Evolutionary conservation across 1,284 basidiomycete genomes (phyloP).

Genomic region (Melampsora occidentalis): DNA sequence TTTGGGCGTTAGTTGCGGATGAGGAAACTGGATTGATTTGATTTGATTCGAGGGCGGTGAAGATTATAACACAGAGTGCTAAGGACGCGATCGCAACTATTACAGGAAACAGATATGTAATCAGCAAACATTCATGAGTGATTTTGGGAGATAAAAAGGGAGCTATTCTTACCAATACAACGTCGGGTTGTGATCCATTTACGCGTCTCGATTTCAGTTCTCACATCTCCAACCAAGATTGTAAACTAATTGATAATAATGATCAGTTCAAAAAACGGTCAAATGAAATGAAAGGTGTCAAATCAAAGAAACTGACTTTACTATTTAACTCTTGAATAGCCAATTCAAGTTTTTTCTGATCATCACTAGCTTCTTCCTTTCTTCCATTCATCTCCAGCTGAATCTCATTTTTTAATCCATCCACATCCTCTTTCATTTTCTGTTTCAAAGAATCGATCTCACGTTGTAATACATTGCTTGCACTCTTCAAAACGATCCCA

Average conservation of each 20-base stretch:
- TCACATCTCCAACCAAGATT: constrained; percentile 76
- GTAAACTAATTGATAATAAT: constrained; percentile 60
- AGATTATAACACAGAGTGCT: constrained; percentile 46
- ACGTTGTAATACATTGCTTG: constrained; percentile 72
- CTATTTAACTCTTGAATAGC: constrained; percentile 70
- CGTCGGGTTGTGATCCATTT: constrained; percentile 89
- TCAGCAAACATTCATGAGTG: too few relatives aligned
- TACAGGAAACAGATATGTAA: not conserved
- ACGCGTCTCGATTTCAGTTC: constrained; percentile 73
- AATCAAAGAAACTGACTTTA: constrained; percentile 13
- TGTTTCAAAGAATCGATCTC: constrained; percentile 84
- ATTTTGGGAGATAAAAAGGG: not conserved
- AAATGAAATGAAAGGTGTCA: constrained; percentile 18
- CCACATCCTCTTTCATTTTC: constrained; percentile 91
- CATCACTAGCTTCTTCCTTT: constrained; percentile 86
- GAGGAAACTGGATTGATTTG: constrained; percentile 45
- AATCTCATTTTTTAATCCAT: constrained; percentile 87
- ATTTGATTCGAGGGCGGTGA: constrained; percentile 53
- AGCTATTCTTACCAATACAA: constrained; percentile 66
- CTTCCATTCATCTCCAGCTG: constrained; percentile 94
- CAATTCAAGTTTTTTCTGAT: constrained; percentile 81
- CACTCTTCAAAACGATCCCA: constrained; percentile 70
- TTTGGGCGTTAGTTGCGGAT: constrained; percentile 43
- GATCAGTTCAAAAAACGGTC: not conserved
- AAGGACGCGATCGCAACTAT: constrained; percentile 46